Conservation (phyloP, 2,329 filamentous ascomycete genomes). For the Nannizzia gypsea region DNA sequence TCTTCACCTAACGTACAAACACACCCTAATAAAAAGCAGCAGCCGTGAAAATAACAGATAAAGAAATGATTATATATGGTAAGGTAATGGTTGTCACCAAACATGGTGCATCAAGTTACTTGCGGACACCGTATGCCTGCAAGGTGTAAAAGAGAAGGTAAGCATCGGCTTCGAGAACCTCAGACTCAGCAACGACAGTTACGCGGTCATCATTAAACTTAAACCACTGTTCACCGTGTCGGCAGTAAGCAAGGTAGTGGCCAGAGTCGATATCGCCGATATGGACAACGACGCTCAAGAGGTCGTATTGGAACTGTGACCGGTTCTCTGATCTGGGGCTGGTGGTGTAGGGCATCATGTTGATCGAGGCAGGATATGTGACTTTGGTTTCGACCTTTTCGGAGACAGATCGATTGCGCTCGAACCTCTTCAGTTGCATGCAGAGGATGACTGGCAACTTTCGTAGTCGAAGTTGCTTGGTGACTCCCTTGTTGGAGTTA, state of each 20-base stretch:
- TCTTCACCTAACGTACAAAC: too few relatives aligned
- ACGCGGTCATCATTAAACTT: slow-evolving; percentile 93
- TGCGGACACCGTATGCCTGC: slow-evolving; percentile 17
- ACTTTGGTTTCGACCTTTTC: slow-evolving; percentile 83
- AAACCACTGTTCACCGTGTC: slow-evolving; percentile 81
- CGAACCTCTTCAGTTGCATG: slow-evolving; percentile 81
- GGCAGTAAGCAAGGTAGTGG: slow-evolving; percentile 82
- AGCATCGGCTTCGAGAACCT: slow-evolving; percentile 74
- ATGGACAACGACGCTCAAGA: slow-evolving; percentile 83
- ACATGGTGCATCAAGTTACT: background rate
- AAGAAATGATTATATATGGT: background rate
- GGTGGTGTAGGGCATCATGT: slow-evolving; percentile 83
- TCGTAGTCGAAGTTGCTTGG: slow-evolving; percentile 73
- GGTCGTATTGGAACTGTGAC: slow-evolving; percentile 63
- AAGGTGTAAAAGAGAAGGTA: slow-evolving; percentile 75
- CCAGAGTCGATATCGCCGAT: slow-evolving; percentile 87
- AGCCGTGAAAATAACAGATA: background rate
- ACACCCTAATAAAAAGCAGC: too few relatives aligned
- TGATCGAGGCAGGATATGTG: slow-evolving; percentile 72
- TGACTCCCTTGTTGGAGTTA: slow-evolving; percentile 60
- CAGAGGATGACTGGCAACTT: slow-evolving; percentile 77
- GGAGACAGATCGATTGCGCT: slow-evolving; percentile 61
- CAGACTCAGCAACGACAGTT: slow-evolving; percentile 66
- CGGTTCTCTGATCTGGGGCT: slow-evolving; percentile 36
- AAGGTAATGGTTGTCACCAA: background rate